These are phyloP conservation scores for Geotrichum citri-aurantii DNA, from an alignment of 1,139 yeast species.

Conservation along the genomic window DNA sequence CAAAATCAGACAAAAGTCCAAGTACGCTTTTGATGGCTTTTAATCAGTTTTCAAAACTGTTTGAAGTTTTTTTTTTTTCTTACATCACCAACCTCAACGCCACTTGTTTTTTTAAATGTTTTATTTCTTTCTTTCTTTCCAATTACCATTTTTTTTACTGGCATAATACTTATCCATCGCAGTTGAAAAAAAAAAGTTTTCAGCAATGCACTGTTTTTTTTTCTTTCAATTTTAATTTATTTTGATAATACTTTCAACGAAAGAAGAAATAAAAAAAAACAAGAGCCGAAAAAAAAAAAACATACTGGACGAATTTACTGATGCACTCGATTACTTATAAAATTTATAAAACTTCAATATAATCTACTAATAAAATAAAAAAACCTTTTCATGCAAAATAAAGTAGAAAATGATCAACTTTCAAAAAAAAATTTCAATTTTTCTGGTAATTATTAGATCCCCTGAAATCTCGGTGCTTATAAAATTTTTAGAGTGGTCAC, in stretches of 20 bases:
- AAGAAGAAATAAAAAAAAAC: not conserved
- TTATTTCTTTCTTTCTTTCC: not conserved
- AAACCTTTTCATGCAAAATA: not conserved
- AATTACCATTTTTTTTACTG: not conserved
- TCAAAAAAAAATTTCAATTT: too few species aligned
- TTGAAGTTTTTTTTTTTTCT: not conserved
- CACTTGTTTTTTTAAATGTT: not conserved
- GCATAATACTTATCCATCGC: too few species aligned
- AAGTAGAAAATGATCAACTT: too few species aligned
- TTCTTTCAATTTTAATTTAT: too few species aligned
- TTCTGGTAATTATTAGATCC: too few species aligned
- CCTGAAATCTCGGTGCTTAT: too few species aligned
- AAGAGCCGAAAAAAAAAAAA: not conserved
- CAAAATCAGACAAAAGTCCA: conserved; percentile 53
- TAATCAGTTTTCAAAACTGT: not conserved
- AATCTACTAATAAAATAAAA: not conserved
- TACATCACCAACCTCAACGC: not conserved
- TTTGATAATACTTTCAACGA: not conserved
- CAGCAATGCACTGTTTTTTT: not conserved
- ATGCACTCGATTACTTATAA: not conserved
- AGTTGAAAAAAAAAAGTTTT: too few species aligned
- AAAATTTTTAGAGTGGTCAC: too few species aligned
- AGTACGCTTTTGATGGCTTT: conserved; percentile 43
- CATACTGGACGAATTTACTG: not conserved
- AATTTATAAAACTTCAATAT: not conserved